These are phyloP conservation scores for Candida taoyuanica DNA, from an alignment of 805 yeast genomes.

Conservation along the genomic window DNA sequence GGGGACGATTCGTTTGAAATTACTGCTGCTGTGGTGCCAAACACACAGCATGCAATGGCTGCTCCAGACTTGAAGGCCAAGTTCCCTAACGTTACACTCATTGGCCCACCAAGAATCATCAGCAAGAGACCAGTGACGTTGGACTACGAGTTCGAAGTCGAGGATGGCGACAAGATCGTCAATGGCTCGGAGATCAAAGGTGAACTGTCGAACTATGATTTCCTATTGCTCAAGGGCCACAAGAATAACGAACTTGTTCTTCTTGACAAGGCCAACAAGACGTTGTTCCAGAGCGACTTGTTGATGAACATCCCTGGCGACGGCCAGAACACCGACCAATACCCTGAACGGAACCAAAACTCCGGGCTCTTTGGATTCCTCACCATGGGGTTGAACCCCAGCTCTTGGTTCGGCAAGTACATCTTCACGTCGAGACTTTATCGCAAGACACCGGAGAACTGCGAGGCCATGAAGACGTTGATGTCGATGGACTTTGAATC, in stretches of 20 bases:
- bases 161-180: conserved; percentile 34
- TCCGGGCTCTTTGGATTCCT: conserved; percentile 38
- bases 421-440: conserved; percentile 26
- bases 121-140: conserved; percentile 34
- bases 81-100: conserved; percentile 46
- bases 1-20: conserved; percentile 35
- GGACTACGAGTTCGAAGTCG: conserved; percentile 35
- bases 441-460: conserved; percentile 12
- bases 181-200: conserved; percentile 31
- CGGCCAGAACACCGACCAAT: conserved; percentile 49
- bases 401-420: conserved; percentile 33
- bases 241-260: conserved; percentile 53
- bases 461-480: conserved; percentile 14
- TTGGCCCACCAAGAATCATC: conserved; percentile 45
- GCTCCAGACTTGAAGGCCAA: conserved; percentile 45
- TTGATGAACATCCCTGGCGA: conserved; percentile 50
- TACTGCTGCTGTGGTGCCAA: conserved; percentile 55
- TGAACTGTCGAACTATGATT: conserved; percentile 45
- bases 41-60: conserved; percentile 61
- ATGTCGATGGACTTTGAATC: conserved; percentile 42
- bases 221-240: conserved; percentile 52
- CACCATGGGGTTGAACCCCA: conserved; percentile 38
- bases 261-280: conserved; percentile 42
- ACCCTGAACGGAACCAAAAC: conserved; percentile 37
- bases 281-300: conserved; percentile 56